These are phyloP conservation scores for Lactuca sativa DNA, from an alignment of 129 eudicot genomes.

Conservation along the genomic window DNA sequence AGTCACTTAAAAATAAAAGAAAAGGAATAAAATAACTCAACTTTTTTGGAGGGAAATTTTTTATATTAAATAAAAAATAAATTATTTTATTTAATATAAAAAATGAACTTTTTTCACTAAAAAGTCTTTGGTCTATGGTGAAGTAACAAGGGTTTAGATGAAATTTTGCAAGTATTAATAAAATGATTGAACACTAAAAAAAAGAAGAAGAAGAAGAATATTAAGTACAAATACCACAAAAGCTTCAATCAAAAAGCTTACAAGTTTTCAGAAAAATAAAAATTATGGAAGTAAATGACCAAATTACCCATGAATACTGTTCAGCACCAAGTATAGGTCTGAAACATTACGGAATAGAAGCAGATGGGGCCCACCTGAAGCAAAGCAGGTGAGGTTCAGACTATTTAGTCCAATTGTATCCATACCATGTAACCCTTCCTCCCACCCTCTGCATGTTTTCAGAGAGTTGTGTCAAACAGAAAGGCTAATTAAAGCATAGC, in stretches of 20 bases:
- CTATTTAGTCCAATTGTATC: constrained; percentile 33
- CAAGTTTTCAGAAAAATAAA: not conserved
- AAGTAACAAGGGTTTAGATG: too few relatives aligned
- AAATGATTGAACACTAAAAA: too few relatives aligned
- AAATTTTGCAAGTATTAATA: too few relatives aligned
- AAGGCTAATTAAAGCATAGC: constrained; percentile 1
- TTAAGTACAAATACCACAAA: too few relatives aligned
- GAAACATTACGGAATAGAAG: not conserved
- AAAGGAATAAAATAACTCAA: too few relatives aligned
- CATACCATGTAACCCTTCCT: not conserved
- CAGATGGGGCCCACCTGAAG: constrained; percentile 4
- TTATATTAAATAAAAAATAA: too few relatives aligned
- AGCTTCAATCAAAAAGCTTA: too few relatives aligned
- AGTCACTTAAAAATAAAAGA: not conserved
- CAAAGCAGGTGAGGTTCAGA: constrained; percentile 17
- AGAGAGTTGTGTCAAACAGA: constrained; percentile 5
- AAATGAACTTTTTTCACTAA: too few relatives aligned
- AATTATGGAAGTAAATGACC: constrained; percentile 4
- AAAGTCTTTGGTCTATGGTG: too few relatives aligned
- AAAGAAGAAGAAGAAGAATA: too few relatives aligned
- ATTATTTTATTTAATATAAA: too few relatives aligned
- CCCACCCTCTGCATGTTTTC: not conserved
- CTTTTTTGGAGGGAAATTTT: too few relatives aligned
- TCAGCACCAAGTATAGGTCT: constrained; percentile 3
- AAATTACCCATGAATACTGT: constrained; percentile 12